A percentile compares a stretch with the other conserved stretches of the same genome.
phyloP scores from a whole-genome alignment of 1,139 yeast genomes.

The Hansenula lynferdii region DNA sequence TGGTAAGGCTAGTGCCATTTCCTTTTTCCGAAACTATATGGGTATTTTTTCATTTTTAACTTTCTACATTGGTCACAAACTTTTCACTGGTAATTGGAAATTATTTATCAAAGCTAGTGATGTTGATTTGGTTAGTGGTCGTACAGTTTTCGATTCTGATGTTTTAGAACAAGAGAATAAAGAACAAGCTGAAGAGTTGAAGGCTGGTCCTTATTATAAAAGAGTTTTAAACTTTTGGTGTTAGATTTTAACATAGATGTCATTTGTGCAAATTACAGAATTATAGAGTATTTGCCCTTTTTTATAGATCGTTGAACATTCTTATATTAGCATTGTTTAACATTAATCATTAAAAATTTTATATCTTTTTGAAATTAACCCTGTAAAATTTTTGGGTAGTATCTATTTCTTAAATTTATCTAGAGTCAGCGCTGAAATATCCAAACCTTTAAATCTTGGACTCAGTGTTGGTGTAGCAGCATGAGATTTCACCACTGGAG shows the following conservation, averaged over 20 bases:
- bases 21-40: slow-evolving; percentile 46
- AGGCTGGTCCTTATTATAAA: slow-evolving; percentile 5
- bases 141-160: slow-evolving; percentile 38
- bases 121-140: slow-evolving; percentile 48
- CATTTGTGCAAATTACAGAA: background rate
- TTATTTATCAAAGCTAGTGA: slow-evolving; percentile 32
- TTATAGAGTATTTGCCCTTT: too few relatives aligned
- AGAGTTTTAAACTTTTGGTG: slow-evolving; percentile 9
- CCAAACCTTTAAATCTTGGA: slow-evolving; percentile 1
- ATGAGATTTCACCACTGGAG: slow-evolving; percentile 9
- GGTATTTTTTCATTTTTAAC: slow-evolving; percentile 43
- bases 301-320: too few relatives aligned
- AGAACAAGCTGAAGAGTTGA: slow-evolving; percentile 9
- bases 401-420: background rate
- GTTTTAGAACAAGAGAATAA: slow-evolving; percentile 12
- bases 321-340: too few relatives aligned
- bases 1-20: slow-evolving; percentile 36
- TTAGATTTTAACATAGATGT: background rate
- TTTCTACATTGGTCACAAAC: slow-evolving; percentile 40
- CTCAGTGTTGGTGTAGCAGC: slow-evolving; percentile 9
- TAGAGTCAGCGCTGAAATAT: background rate
- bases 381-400: too few relatives aligned
- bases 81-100: slow-evolving; percentile 34
- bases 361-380: too few relatives aligned
- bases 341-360: too few relatives aligned